Base-by-base conservation (phyloP, 2,329 filamentous ascomycete species). In the Zymoseptoria passerinii region DNA sequence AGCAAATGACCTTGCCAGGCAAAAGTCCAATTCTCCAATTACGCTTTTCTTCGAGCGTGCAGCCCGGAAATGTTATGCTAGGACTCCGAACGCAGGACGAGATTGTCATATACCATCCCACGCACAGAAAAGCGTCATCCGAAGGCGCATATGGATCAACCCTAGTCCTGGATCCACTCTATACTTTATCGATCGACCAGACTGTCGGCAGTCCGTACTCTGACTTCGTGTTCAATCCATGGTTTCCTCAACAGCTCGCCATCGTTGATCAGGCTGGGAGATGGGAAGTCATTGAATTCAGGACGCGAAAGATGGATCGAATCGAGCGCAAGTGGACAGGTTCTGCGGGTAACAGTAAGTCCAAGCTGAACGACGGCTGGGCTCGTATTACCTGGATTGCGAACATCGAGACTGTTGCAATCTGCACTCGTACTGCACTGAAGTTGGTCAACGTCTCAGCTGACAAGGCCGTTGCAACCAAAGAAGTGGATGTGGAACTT, bases 221-320 rank as follows among this genome's bases (percentile, higher is more conserved):
- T 0, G 85, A 91, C 71, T 76, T 88, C 2, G 73, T 81, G 0
- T 88, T 91, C 69, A 86, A 85, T 62, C 82, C 86, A 0, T 81
- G 74, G 70, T 82, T 77, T 58, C 73, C 76, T 16, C 80, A 83
- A 1, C 85, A 88, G 65, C 73, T 91, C 55, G 85, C 79, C 16
- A 76, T 90, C 27, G 76, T 91, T 18, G 86, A 91, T 65, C 77
- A 83, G 54, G 74, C 74, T 35, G 87, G 87, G 1, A 77, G 75
- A 58, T 92, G 88, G 88, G 84, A 77, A 50, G 71, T 90, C 3
- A 90, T 86, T 84, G 79, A 87, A 60, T 73, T 87, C 23, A 63
- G 51, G n/a, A 52, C 60, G 10, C 57, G 59, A 3, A 68, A 63
- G 57, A 56, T 56, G 50, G 55, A 58, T 8, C 49, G 53, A 55